These are phyloP conservation scores for Plantago elongata DNA, from an alignment of 257 asterid genomes.

Conservation along the genomic window DNA sequence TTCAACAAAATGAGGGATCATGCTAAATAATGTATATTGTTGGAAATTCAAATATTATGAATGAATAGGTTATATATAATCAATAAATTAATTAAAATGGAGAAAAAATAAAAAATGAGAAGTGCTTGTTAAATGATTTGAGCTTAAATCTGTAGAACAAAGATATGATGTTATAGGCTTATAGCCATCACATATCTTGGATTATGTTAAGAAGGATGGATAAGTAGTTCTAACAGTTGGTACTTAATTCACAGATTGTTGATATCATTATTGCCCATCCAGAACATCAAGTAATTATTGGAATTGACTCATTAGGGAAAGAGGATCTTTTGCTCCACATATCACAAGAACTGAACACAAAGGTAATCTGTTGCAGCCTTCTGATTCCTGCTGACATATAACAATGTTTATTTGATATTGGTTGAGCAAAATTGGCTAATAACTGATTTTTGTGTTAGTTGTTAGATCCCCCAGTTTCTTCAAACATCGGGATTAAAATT, in stretches of 20 bases:
- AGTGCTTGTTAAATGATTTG: not conserved
- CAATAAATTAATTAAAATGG: too few relatives aligned
- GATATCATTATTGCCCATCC: slow-evolving; percentile 74
- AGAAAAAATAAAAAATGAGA: too few relatives aligned
- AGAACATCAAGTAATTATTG: slow-evolving; percentile 65
- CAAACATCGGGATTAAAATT: too few relatives aligned
- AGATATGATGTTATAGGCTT: not conserved
- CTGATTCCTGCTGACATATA: slow-evolving; percentile 1
- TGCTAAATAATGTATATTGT: too few relatives aligned
- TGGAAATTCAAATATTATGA: too few relatives aligned
- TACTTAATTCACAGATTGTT: slow-evolving; percentile 45
- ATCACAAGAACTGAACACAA: slow-evolving; percentile 50
- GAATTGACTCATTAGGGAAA: slow-evolving; percentile 76
- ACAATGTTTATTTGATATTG: too few relatives aligned
- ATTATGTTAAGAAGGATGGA: slow-evolving; percentile 17
- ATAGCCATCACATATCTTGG: not conserved
- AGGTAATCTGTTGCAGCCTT: slow-evolving; percentile 35
- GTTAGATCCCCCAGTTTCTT: too few relatives aligned
- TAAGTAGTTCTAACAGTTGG: slow-evolving; percentile 11
- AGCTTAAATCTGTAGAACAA: slow-evolving; percentile 7
- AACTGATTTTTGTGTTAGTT: too few relatives aligned
- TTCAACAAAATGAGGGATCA: too few relatives aligned
- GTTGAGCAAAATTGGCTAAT: too few relatives aligned
- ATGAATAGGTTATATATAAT: too few relatives aligned
- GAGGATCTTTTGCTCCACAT: slow-evolving; percentile 77